Base-by-base conservation (phyloP, 257 asterid species). In the Petunia secreta region DNA sequence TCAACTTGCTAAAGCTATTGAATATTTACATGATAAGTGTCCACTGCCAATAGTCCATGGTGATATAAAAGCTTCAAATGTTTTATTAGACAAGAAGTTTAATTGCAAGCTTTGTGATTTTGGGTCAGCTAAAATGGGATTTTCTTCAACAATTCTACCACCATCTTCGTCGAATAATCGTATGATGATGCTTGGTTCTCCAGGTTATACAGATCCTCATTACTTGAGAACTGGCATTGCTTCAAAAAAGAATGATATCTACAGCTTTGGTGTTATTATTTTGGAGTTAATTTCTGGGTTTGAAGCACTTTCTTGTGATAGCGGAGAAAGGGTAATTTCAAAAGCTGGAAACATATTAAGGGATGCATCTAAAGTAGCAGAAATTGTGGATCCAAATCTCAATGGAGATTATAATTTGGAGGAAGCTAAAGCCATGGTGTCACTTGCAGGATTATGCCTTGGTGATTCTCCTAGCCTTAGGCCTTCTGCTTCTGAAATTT, bases 21-120 rank as follows among this genome's bases (percentile, higher is more conserved):
- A 87, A 16, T 92, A 92, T 59, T 91, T 93, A 79, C 97, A 93
- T 82, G 89, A 89, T 2, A 80, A 68, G 15, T 88, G 93, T 64
- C 7, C 80, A 14, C 84, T 87, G 2, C 98, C 89, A 55, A 84
- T 93, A 78, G 87, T 91, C 76, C 98, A 93, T 37, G 94, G 94
- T 3, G 98, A 93, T 83, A 86, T 93, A 71, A 92, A 93, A 79
- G 75, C 94, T 15, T 90, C 98, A 0, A 93, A 93, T 84, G 73
- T 93, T 2, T n/a, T 93, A 0, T 81, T 93, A 14, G 97, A 93
- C 77, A 80, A 75, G 13, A 44, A 84, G 4, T 80, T 91, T 11
- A 87, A 88, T 63, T 89, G 94, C 85, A 93, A 92, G 81, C 88
- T 93, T 62, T 93, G 97, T 66, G 98, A 93, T 77, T 92, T 92